Evolutionary conservation across 139 green algal genomes (phyloP), one percentile per base, ranked within the genome.

Genomic region (Coelastrella sp.): DNA sequence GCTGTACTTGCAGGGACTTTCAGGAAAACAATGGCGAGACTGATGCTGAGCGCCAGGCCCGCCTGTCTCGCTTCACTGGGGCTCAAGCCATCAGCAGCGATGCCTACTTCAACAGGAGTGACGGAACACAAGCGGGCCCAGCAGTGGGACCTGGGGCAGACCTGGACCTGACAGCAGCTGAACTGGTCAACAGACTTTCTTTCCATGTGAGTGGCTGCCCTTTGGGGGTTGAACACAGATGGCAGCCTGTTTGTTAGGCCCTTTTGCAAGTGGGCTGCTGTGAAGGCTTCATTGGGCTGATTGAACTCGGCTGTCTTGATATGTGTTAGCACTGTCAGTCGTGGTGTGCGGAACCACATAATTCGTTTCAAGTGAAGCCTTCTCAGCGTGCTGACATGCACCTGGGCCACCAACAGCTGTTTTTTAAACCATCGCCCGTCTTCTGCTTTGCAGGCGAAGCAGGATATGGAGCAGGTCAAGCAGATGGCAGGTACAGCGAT

Each of bases 161-260:
- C 89, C 57, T 97, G 60, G 95, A 97, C 91, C 74, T 95, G 10
- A 93, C 89, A 14, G 96, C 96, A 11, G 89, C 87, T 0, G 96
- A 98, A 66, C 91, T 99, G 66, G 94, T 98, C 56, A 95, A 95
- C 90, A 95, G 95, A 73, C 93, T 99, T 12, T 94, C 93, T 0
- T 92, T 95, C 82, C 93, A 96, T 88, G 95, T 95, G 35, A 60
- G 85, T 79, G 9, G 63, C 63, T 22, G 15, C 12, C 63, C 63
- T 70, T 49, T 49, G 35, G 35, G 35, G 35, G 35, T 49, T 49
- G 35, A 49, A 49, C 35, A 49, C 35, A 49, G 35, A 3, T 49
- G 35, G 3, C 35, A 49, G 35, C 35, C 35, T 49, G 35, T 49
- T 49, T 49, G 35, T 49, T 49, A 49, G 35, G 35, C 35, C 35